phyloP scores from a whole-genome alignment of 129 eudicot genomes.

The Rutidosis leptorrhynchoides region DNA sequence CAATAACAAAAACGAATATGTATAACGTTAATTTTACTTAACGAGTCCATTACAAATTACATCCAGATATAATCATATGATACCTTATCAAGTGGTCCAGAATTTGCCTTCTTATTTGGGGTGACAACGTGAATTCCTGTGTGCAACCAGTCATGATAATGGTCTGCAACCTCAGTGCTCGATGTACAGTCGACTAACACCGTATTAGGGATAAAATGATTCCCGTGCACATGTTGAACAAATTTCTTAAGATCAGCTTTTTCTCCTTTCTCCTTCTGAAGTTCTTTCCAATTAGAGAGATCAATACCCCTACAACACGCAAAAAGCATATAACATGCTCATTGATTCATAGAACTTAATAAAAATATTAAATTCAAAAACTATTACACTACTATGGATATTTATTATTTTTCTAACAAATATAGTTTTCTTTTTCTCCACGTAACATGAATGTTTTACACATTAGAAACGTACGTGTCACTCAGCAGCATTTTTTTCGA shows the following conservation, averaged over 20 bases:
- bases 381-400: not conserved
- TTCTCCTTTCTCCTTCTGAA: constrained; percentile 67
- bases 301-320: constrained; percentile 70
- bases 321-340: constrained; percentile 14
- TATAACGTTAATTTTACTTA: not conserved
- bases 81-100: constrained; percentile 99
- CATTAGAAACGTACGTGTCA: constrained; percentile 49
- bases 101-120: constrained; percentile 98
- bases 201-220: constrained; percentile 91
- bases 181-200: constrained; percentile 95
- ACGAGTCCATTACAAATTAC: not conserved
- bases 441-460: not conserved
- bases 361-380: not conserved
- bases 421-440: not conserved
- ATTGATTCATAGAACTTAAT: too few relatives aligned
- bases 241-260: constrained; percentile 73
- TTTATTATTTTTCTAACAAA: not conserved
- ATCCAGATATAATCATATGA: not conserved
- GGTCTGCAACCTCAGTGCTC: constrained; percentile 70
- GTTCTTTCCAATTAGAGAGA: constrained; percentile 83
- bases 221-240: constrained; percentile 77
- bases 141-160: constrained; percentile 88
- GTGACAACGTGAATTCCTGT: constrained; percentile 90
- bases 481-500: constrained; percentile 76
- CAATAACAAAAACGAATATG: constrained; percentile 10